Percentiles rank a stretch among this genome's conserved stretches.
phyloP scores from a whole-genome alignment of 768 basidiomycete genomes.

The Podaxis sp. region DNA sequence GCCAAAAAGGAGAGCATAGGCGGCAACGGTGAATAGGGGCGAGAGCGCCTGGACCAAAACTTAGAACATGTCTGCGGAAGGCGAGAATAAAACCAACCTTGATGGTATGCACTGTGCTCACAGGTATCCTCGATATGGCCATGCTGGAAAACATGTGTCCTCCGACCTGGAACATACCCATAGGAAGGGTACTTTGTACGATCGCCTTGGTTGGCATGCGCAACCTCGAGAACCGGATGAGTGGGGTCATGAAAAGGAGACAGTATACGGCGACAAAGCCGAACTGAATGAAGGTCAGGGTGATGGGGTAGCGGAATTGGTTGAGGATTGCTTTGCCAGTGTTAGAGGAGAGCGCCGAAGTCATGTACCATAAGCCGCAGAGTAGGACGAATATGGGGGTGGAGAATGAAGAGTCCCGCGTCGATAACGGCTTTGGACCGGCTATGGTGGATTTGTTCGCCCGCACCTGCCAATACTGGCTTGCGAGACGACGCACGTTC shows the following conservation, averaged over 20 bases:
- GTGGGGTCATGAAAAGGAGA: conserved; percentile 78
- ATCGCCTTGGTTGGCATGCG: conserved; percentile 74
- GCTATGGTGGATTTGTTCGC: neutral
- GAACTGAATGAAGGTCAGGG: conserved; percentile 97
- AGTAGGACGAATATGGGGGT: conserved; percentile 66
- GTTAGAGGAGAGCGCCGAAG: conserved; percentile 92
- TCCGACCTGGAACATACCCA: conserved; percentile 97
- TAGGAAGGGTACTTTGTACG: conserved; percentile 79
- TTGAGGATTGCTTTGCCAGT: conserved; percentile 95
- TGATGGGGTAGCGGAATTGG: conserved; percentile 92
- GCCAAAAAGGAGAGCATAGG: conserved; percentile 90
- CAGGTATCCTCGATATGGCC: conserved; percentile 94
- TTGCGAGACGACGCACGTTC: conserved; percentile 9
- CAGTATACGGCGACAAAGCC: conserved; percentile 91
- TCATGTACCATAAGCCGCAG: conserved; percentile 90
- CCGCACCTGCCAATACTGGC: conserved; percentile 8
- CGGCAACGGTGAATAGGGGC: conserved; percentile 94
- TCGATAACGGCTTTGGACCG: conserved; percentile 27
- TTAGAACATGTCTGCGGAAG: neutral
- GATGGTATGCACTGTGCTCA: conserved; percentile 98
- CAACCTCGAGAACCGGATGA: conserved; percentile 63
- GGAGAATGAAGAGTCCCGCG: conserved; percentile 33
- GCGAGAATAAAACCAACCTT: conserved; percentile 60
- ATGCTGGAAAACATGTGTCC: conserved; percentile 98
- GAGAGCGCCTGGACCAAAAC: conserved; percentile 74